Evolutionary conservation across 345 rosid species (phyloP).

Genomic region (Zanthoxylum bungeanum): DNA sequence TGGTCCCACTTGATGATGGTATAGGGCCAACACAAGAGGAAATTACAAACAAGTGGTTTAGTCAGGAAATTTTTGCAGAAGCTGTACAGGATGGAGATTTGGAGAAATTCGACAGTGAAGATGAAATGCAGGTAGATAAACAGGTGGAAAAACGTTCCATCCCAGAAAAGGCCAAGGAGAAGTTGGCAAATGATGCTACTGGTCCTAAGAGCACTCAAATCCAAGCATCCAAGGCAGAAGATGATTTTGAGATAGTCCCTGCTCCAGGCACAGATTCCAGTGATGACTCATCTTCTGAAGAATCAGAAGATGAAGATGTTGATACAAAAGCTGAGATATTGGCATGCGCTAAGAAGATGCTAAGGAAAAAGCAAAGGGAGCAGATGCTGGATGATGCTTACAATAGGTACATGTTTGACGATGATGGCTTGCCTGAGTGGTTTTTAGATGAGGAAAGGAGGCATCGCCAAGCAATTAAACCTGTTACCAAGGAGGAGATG

Average conservation of each 20-base stretch:
- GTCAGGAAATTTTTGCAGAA: constrained; percentile 80
- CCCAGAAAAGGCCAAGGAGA: constrained; percentile 33
- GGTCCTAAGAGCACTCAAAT: constrained; percentile 17
- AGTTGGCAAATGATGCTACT: constrained; percentile 20
- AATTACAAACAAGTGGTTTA: constrained; percentile 73
- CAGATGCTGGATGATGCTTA: constrained; percentile 81
- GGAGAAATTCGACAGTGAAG: constrained; percentile 46
- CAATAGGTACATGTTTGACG: constrained; percentile 74
- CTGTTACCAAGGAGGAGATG: constrained; percentile 81
- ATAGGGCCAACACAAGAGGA: constrained; percentile 62
- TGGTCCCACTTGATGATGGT: constrained; percentile 70
- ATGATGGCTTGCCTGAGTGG: constrained; percentile 76
- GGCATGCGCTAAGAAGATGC: constrained; percentile 91
- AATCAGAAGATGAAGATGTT: constrained; percentile 53
- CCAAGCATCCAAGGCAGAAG: constrained; percentile 35
- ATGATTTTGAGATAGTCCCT: constrained; percentile 83
- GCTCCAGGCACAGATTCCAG: constrained; percentile 72
- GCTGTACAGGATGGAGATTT: constrained; percentile 78
- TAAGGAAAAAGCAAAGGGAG: constrained; percentile 84
- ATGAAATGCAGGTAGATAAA: constrained; percentile 44
- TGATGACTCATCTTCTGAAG: constrained; percentile 76
- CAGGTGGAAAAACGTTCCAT: constrained; percentile 18
- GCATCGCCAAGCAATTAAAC: constrained; percentile 74
- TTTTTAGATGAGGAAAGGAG: constrained; percentile 83
- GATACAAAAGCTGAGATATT: constrained; percentile 79